phyloP scores from a whole-genome alignment of 768 basidiomycete genomes.

The Podaxis sp. region DNA sequence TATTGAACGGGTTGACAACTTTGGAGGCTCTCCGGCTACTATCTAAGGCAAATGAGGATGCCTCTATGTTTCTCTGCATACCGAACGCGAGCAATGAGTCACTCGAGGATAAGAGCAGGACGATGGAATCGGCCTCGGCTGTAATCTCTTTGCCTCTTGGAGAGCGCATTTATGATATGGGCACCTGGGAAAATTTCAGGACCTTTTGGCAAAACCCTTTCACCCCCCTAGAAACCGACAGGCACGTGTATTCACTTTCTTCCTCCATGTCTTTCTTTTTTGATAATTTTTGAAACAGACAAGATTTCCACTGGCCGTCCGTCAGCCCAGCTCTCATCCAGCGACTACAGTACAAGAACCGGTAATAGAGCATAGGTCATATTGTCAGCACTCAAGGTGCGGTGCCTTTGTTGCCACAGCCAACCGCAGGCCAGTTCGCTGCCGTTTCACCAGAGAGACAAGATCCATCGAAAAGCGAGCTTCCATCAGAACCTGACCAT shows the following conservation, averaged over 20 bases:
- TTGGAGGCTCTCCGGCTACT: slow-evolving; percentile 23
- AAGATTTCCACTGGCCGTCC: slow-evolving; percentile 31
- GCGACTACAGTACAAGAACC: slow-evolving; percentile 18
- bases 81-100: neutral
- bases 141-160: slow-evolving; percentile 18
- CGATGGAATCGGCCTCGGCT: neutral
- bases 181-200: slow-evolving; percentile 24
- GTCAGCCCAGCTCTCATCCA: slow-evolving; percentile 29
- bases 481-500: slow-evolving; percentile 53
- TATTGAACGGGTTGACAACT: slow-evolving; percentile 31
- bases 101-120: neutral
- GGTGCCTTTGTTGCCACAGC: slow-evolving; percentile 52
- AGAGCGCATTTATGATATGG: slow-evolving; percentile 36
- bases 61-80: slow-evolving; percentile 7
- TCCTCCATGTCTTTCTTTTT: slow-evolving; percentile 3
- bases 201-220: slow-evolving; percentile 19
- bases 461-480: slow-evolving; percentile 40
- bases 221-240: slow-evolving; percentile 12
- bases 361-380: neutral
- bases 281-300: slow-evolving; percentile 11
- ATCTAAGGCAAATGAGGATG: neutral
- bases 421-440: slow-evolving; percentile 44
- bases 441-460: slow-evolving; percentile 48
- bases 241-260: slow-evolving; percentile 12
- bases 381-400: slow-evolving; percentile 14